These are phyloP conservation scores for Hortaea sp. DNA, from an alignment of 2,329 filamentous ascomycete species.

Conservation along the genomic window DNA sequence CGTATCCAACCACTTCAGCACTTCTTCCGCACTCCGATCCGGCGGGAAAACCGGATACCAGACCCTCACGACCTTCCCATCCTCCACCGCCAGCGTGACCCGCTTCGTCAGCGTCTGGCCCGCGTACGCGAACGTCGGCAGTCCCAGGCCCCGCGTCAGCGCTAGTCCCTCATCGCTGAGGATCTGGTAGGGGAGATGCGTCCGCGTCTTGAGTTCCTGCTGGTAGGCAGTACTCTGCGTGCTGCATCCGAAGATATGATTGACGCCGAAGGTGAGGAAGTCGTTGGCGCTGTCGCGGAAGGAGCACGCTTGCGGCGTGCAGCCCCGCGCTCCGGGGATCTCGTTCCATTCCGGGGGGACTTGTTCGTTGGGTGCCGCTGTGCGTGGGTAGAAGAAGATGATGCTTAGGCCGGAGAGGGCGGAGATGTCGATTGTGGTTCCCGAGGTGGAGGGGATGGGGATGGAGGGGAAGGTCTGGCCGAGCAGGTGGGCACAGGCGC, in stretches of 20 bases:
- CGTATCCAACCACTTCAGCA: slow-evolving; percentile 9
- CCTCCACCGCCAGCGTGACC: slow-evolving; percentile 29
- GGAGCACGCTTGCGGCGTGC: slow-evolving; percentile 35
- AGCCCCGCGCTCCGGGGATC: slow-evolving; percentile 35
- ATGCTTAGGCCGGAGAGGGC: slow-evolving; percentile 29
- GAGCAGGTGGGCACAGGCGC: slow-evolving; percentile 29
- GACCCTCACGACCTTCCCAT: slow-evolving; percentile 31
- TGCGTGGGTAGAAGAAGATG: slow-evolving; percentile 35
- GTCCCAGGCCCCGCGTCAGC: slow-evolving; percentile 23
- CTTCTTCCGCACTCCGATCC: slow-evolving; percentile 29
- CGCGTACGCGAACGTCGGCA: slow-evolving; percentile 34
- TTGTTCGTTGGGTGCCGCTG: slow-evolving; percentile 29
- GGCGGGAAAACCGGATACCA: slow-evolving; percentile 38
- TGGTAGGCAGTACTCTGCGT: slow-evolving; percentile 34
- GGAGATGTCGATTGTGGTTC: slow-evolving; percentile 23
- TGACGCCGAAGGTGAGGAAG: slow-evolving; percentile 22
- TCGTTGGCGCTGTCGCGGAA: slow-evolving; percentile 29
- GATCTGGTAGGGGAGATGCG: slow-evolving; percentile 32
- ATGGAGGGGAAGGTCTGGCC: slow-evolving; percentile 23
- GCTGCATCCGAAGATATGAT: slow-evolving; percentile 30
- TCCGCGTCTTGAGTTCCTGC: slow-evolving; percentile 26
- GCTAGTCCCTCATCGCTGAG: slow-evolving; percentile 31
- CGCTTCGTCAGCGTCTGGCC: slow-evolving; percentile 28
- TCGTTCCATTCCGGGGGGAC: slow-evolving; percentile 33
- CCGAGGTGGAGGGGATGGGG: slow-evolving; percentile 25